Evolutionary conservation across 2,329 filamentous ascomycete genomes (phyloP).

Genomic region (Didymella exigua): DNA sequence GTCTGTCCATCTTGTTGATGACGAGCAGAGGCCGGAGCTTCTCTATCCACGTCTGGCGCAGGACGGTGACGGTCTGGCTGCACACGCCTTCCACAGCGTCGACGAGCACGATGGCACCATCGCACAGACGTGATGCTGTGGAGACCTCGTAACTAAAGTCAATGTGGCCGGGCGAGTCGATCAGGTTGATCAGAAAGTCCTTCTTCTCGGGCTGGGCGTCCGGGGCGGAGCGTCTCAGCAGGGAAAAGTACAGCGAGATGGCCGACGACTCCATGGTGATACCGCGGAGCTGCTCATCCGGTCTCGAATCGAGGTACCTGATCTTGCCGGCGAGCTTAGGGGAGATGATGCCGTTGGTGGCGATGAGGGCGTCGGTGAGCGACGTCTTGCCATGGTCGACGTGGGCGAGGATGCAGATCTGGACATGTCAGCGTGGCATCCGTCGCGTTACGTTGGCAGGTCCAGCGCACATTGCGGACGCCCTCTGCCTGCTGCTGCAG

Average conservation of each 20-base stretch:
- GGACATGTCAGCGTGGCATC: neutral
- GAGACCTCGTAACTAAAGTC: constrained; percentile 99
- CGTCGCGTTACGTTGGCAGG: neutral
- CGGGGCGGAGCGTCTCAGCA: constrained; percentile 74
- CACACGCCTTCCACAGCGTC: constrained; percentile 98
- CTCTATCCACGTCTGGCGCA: constrained; percentile 93
- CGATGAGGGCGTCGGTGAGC: constrained; percentile 91
- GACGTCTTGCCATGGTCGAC: constrained; percentile 99
- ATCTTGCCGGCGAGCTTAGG: constrained; percentile 97
- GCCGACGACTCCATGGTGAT: constrained; percentile 99
- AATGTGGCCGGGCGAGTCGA: constrained; percentile 97
- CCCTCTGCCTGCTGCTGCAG: constrained; percentile 87
- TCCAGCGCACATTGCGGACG: constrained; percentile 86
- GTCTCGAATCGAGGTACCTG: constrained; percentile 92
- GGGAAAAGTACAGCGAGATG: constrained; percentile 94
- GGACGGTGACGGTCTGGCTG: constrained; percentile 95
- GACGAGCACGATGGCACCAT: constrained; percentile 91
- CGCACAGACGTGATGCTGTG: constrained; percentile 90
- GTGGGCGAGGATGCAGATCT: constrained; percentile 93
- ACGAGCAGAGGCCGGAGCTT: constrained; percentile 93
- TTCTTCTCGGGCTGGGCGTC: constrained; percentile 73
- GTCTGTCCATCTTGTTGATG: constrained; percentile 97
- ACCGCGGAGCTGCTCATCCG: constrained; percentile 92
- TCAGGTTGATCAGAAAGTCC: constrained; percentile 95
- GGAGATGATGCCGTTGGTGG: constrained; percentile 99